Base-by-base conservation (phyloP, 805 yeast species). In the Kodamaea leandrae region DNA sequence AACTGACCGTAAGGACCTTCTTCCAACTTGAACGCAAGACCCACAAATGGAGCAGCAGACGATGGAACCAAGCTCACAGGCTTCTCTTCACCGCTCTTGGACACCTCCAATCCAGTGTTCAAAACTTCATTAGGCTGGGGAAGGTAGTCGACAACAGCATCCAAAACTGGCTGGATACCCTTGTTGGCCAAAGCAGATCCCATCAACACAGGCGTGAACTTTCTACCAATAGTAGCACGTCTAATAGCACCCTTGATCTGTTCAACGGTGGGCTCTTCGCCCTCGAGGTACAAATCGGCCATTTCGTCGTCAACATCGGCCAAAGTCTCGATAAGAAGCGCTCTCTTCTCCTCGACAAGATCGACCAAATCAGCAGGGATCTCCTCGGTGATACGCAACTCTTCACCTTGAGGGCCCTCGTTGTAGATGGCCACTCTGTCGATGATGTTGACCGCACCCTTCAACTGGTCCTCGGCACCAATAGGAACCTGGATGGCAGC, bases 231-330 rank as follows among this genome's bases (percentile, higher is more conserved):
- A 14, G 99, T 93, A 37, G 97, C 78, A 57, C 96, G 81, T 65
- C 99, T 83, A 53, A 93, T 93, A 32, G 96, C 98, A 39, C 62
- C 80, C 60, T 84, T 82, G 49, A 93, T 84, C 68, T 93, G 96
- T 44, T 82, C 84, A 20, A 76, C 74, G 23, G 89, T 73, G 43
- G 99, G 98, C 53, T 81, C 93, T 54, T 79, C 76, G 61, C 95
- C 99, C 50, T 89, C 96, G 57, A 93, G 71, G 64, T 76, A 90
- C 48, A 93, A 67, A 65, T 91, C 96, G 29, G 98, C 96, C 60
- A 93, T 89, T 61, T 87, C 96, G 52, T 93, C 99, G 62, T 93
- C 99, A 32, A 89, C 97, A 65, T 93, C 99, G 39, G 99, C 99
- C 54, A 93, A 77, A 25, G 91, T 89, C 70, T 93, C 98, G 59